Base-by-base conservation (phyloP, 257 asterid genomes). In the Leptodermis oblonga region DNA sequence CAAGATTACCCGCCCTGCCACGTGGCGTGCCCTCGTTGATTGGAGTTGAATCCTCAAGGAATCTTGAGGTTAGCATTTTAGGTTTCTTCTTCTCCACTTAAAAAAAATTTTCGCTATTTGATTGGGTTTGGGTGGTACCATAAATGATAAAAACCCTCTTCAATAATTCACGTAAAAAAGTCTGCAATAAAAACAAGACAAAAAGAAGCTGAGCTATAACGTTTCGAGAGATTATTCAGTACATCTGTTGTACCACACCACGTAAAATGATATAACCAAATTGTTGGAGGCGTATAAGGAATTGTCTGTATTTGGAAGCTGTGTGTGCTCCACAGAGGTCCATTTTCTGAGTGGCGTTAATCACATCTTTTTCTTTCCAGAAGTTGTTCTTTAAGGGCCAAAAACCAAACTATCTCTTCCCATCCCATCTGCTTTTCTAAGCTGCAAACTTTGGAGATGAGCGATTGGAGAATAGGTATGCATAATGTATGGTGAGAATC, bases 1-100 rank as follows among this genome's bases (percentile, higher is more conserved):
- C 77, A 84, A 76, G 95, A 88, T 88, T 78, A 78, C 76, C 58
- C 73, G 60, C 48, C n/a, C 3, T 56, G 87, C 80, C 94, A 89
- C 92, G 62, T 87, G 90, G 88, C 88, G 54, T 4, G 0, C 51
- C 34, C 1, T 41, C 4, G 67, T 73, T 73, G 59, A 45, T 55
- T 54, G 14, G 7, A n/a, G 23, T 43, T 64, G 71, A 56, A 75
- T 54, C 65, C 54, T 53, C 67, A 20, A 49, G 13, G 20, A 9
- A 37, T 58, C 59, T 67, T 77, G 76, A 56, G 80, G 84, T 67
- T 73, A 52, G 59, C 14, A 66, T 71, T 70, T 64, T 34, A 23
- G 72, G 76, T 74, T 31, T 22, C 42, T 49, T 74, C 76, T 63
- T 67, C 77, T 67, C 82, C 85, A 81, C 85, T 62, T 56, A 26